Base-by-base conservation (phyloP, 371 early-diverging fungal genomes). In the Mortierella sp. region DNA sequence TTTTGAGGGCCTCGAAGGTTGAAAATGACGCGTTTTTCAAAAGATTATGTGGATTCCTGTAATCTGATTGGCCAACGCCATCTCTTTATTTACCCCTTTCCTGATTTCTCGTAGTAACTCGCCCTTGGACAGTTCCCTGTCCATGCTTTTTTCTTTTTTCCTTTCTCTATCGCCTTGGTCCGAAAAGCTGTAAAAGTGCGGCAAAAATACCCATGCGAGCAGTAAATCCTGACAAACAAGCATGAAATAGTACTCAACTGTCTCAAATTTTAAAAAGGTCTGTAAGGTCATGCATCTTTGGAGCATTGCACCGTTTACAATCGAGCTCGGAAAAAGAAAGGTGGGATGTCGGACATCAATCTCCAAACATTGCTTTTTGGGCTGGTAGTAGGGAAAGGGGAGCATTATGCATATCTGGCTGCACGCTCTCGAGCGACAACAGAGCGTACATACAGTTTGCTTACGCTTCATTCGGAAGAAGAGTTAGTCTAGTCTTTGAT, bases 1-100 rank as follows among this genome's bases (percentile, higher is more conserved):
- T 24, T 55, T 28, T 10, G 55, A 36, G 19, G 58, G 16, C 38
- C 33, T 15, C 33, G 45, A 62, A 21, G 62, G 62, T 60, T 41
- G 62, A 57, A 66, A 66, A n/a, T 66, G 66, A 66, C 66, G 66
- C 66, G 66, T 66, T 66, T 43, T 38, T 52, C n/a, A 1, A 6
- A 43, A 62, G 43, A 62, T 62, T 43, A 4, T 41, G 11, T 24
- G 16, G 28, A 66, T 57, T 58, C 45, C 43, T 43, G 66, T 0
- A 58, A 66, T 66, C 11, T 66, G 66, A 66, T 66, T 66, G 66
- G 66, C 4, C 52, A 32, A 3, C 47, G 43, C 66, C 66, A 66
- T 66, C 66, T 66, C 41, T 55, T 58, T 66, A 55, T 66, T 66
- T 55, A 55, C 53, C 22, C 28, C 40, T 63, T 63, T 22, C 48